phyloP scores from a whole-genome alignment of 2,329 filamentous ascomycete species.

The Aureobasidium musti region DNA sequence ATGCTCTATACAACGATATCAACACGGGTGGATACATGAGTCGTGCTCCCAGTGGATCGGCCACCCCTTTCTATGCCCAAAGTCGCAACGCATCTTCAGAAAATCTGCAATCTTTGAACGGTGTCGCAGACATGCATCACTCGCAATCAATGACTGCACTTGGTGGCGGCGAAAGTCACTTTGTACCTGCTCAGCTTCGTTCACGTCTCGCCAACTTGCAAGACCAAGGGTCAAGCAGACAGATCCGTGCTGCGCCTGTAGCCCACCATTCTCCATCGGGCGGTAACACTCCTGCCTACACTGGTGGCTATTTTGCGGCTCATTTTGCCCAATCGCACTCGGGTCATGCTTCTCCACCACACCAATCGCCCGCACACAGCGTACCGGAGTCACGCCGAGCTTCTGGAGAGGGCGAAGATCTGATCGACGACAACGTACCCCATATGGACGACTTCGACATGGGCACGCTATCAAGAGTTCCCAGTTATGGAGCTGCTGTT shows the following conservation, averaged over 20 bases:
- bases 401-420: constrained; percentile 39
- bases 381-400: constrained; percentile 40
- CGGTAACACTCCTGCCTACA: constrained; percentile 36
- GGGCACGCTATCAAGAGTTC: constrained; percentile 51
- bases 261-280: constrained; percentile 39
- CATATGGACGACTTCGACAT: constrained; percentile 46
- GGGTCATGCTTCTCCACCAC: constrained; percentile 33
- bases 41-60: constrained; percentile 54
- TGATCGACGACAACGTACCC: constrained; percentile 30
- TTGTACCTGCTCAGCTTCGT: constrained; percentile 66
- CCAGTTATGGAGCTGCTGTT: constrained; percentile 55
- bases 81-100: constrained; percentile 76
- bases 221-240: constrained; percentile 42
- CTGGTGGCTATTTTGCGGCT: constrained; percentile 19
- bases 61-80: constrained; percentile 74
- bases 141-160: constrained; percentile 51
- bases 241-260: constrained; percentile 32
- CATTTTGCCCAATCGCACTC: constrained; percentile 8
- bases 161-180: constrained; percentile 50
- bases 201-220: constrained; percentile 63
- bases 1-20: constrained; percentile 86
- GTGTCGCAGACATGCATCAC: constrained; percentile 54
- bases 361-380: constrained; percentile 35
- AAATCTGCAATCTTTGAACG: constrained; percentile 66
- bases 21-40: constrained; percentile 75